A percentile compares a stretch with the other conserved stretches of the same genome.
phyloP scores from a whole-genome alignment of 768 basidiomycete species.

The Xerocomus potaroensis region DNA sequence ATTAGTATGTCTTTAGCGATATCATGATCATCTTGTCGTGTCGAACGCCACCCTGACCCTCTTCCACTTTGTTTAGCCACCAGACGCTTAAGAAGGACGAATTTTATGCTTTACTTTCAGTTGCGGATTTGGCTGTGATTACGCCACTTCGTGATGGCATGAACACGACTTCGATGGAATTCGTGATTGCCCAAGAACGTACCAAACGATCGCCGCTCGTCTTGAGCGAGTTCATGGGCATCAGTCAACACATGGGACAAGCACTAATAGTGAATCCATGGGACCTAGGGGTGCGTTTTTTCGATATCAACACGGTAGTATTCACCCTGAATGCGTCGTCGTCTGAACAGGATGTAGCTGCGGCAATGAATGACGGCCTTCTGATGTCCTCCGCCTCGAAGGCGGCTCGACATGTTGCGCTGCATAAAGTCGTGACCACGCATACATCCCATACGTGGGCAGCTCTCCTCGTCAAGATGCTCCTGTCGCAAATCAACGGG shows the following conservation, averaged over 20 bases:
- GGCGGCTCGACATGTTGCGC: conserved; percentile 60
- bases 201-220: conserved; percentile 84
- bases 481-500: conserved; percentile 74
- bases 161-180: conserved; percentile 99
- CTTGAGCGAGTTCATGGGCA: conserved; percentile 97
- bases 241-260: conserved; percentile 85
- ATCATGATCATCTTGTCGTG: neutral
- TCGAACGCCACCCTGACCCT: neutral
- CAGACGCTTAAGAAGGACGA: conserved; percentile 97
- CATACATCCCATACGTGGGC: conserved; percentile 98
- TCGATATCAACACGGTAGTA: neutral
- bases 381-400: conserved; percentile 79
- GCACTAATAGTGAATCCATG: conserved; percentile 94
- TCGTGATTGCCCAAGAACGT: conserved; percentile 87
- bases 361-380: conserved; percentile 86
- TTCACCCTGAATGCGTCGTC: neutral
- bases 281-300: conserved; percentile 73
- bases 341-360: conserved; percentile 66
- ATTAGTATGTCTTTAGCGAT: conserved; percentile 66
- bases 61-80: conserved; percentile 53
- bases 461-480: conserved; percentile 80
- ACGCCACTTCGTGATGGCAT: conserved; percentile 96
- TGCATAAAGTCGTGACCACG: conserved; percentile 83
- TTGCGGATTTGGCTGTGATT: conserved; percentile 92
- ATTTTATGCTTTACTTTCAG: conserved; percentile 91